Conservation (phyloP, 805 yeast species). For the Candida suzukii region DNA sequence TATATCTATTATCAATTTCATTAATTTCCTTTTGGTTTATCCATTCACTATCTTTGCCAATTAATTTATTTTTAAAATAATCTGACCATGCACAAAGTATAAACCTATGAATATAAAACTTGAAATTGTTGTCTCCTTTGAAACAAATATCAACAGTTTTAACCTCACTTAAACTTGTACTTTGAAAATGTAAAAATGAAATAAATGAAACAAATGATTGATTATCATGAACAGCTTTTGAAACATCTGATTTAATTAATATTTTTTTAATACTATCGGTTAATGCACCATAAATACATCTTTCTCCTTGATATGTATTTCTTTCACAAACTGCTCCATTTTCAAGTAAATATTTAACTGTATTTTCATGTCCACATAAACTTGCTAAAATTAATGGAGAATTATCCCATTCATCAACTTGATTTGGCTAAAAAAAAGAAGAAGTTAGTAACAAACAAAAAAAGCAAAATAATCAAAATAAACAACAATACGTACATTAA, state of each 20-base stretch:
- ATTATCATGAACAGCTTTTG: slow-evolving; percentile 57
- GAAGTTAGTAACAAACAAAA: background rate
- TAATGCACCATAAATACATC: slow-evolving; percentile 73
- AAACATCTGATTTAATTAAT: slow-evolving; percentile 53
- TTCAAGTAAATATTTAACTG: slow-evolving; percentile 54
- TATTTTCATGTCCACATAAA: slow-evolving; percentile 62
- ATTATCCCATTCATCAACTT: slow-evolving; percentile 65
- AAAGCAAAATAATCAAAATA: slow-evolving; percentile 11
- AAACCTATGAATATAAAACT: slow-evolving; percentile 29
- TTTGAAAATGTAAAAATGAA: slow-evolving; percentile 28
- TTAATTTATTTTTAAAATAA: slow-evolving; percentile 22
- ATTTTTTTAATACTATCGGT: slow-evolving; percentile 57
- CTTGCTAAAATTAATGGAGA: slow-evolving; percentile 70
- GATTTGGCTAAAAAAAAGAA: slow-evolving; percentile 23
- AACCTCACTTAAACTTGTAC: slow-evolving; percentile 12
- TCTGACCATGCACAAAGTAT: slow-evolving; percentile 23
- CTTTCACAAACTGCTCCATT: slow-evolving; percentile 74
- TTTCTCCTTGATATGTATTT: slow-evolving; percentile 74
- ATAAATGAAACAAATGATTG: slow-evolving; percentile 74
- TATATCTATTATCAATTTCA: slow-evolving; percentile 14
- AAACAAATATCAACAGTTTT: slow-evolving; percentile 28
- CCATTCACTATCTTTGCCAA: slow-evolving; percentile 7
- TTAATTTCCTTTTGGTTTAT: slow-evolving; percentile 1
- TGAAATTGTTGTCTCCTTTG: background rate
- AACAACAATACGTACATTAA: slow-evolving; percentile 28